These are phyloP conservation scores for Elongisporangium prolatum DNA, from an alignment of 352 stramenopile species.

Conservation along the genomic window DNA sequence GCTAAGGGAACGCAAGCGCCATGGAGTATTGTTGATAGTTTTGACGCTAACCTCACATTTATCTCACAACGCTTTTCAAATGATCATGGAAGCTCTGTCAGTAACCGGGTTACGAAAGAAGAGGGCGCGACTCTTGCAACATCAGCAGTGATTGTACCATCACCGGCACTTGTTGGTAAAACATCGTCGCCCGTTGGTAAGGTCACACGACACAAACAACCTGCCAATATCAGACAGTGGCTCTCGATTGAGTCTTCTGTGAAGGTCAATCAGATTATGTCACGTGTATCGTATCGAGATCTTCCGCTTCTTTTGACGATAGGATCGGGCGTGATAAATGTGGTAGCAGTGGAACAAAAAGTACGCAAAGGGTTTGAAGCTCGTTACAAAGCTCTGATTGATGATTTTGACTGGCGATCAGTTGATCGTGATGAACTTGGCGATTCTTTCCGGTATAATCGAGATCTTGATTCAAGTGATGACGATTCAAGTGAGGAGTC, in stretches of 20 bases:
- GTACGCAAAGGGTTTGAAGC: constrained; percentile 33
- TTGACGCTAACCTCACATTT: constrained; percentile 26
- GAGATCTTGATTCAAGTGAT: constrained; percentile 22
- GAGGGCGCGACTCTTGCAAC: neutral
- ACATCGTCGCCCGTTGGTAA: neutral
- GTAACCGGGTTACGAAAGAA: neutral
- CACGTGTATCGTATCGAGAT: constrained; percentile 64
- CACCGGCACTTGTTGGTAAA: neutral
- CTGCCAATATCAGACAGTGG: constrained; percentile 22
- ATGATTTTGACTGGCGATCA: constrained; percentile 43
- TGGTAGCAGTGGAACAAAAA: constrained; percentile 36
- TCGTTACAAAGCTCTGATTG: constrained; percentile 25
- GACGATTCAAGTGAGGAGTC: neutral
- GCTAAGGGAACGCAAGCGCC: constrained; percentile 17
- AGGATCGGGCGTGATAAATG: constrained; percentile 21
- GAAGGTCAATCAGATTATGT: constrained; percentile 47
- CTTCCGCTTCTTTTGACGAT: constrained; percentile 66
- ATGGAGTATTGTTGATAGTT: constrained; percentile 44
- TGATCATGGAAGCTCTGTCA: neutral
- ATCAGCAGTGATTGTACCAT: neutral
- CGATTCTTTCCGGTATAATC: constrained; percentile 29
- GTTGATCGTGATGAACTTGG: constrained; percentile 20
- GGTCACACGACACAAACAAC: neutral
- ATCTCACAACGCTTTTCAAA: constrained; percentile 1
- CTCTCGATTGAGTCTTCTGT: constrained; percentile 31